Evolutionary conservation across 306 rosid species (phyloP).

Genomic region (Castanea sativa): DNA sequence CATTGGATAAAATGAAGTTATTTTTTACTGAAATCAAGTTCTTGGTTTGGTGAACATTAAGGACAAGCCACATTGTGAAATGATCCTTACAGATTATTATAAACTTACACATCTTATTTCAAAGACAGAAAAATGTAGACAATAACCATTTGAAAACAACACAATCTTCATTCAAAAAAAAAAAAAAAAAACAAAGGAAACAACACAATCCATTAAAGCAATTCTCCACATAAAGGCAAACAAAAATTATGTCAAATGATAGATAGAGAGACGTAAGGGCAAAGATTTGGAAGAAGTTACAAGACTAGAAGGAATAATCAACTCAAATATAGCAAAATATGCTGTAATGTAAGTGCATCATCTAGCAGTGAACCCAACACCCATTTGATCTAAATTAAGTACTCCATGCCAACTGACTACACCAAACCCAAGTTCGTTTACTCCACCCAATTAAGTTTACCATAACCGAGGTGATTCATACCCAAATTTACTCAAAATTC

Average conservation of each 20-base stretch:
- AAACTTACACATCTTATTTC: too few species aligned
- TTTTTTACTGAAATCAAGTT: too few species aligned
- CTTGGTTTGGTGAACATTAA: too few species aligned
- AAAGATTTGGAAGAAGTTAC: background rate
- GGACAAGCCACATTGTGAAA: too few species aligned
- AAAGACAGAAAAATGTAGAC: too few species aligned
- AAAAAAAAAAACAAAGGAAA: too few species aligned
- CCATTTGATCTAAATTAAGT: background rate
- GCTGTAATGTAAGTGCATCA: too few species aligned
- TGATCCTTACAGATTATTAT: too few species aligned
- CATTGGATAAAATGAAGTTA: too few species aligned
- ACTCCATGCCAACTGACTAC: background rate
- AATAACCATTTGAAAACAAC: too few species aligned
- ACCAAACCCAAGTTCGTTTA: background rate
- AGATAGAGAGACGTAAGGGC: background rate
- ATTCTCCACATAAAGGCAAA: constrained; percentile 1
- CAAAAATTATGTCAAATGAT: background rate
- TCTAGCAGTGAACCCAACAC: background rate
- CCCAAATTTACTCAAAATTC: background rate
- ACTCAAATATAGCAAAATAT: background rate
- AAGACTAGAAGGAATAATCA: constrained; percentile 15
- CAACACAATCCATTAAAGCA: too few species aligned
- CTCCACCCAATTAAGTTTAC: background rate
- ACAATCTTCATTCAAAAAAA: too few species aligned
- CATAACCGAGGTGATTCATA: background rate